Evolutionary conservation across 257 asterid genomes (phyloP), one percentile per base, ranked within the genome.

Genomic region (Fraxinus pennsylvanica): DNA sequence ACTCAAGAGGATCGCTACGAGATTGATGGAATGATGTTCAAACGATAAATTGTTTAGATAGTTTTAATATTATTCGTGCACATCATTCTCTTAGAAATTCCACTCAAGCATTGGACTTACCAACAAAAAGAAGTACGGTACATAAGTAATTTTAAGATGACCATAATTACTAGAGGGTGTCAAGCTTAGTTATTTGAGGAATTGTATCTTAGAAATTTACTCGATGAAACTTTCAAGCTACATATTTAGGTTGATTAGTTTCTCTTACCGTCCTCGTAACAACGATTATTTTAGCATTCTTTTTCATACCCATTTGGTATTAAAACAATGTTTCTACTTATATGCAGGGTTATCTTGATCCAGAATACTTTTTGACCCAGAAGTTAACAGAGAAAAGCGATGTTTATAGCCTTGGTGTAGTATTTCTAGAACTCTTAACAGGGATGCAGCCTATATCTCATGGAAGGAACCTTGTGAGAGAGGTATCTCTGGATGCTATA

Each of bases 381-480:
- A 85, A 92, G 87, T 78, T 93, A 80, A 91, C 97, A 5, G 96
- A 89, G 81, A 93, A 93, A 79, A 93, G 98, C 72, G 98, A 93
- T 17, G 96, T 94, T 52, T 94, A 94, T 76, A 94, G 27, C 27
- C 27, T 25, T 25, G 27, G 27, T 25, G 27, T 25, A 25, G 27
- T 25, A 25, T 25, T 25, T 82, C 79, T 94, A 80, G 96, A 94
- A 88, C 89, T 92, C 74, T 80, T 94, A 78, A 94, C 97, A 4
- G 94, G 98, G 76, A 92, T 86, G 95, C 95, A 88, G 65, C 96
- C 98, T 12, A 92, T 92, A 88, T 82, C 90, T 68, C 93, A 86
- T 75, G 97, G 98, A 75, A 89, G 91, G 77, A 93, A 93, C 85
- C 89, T 91, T 54, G 96, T 93, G 65, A 90, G 97, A 29, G 98